Evolutionary conservation across 768 basidiomycete genomes (phyloP), one percentile per base, ranked within the genome.

Genomic region (Flagelloscypha sp.): DNA sequence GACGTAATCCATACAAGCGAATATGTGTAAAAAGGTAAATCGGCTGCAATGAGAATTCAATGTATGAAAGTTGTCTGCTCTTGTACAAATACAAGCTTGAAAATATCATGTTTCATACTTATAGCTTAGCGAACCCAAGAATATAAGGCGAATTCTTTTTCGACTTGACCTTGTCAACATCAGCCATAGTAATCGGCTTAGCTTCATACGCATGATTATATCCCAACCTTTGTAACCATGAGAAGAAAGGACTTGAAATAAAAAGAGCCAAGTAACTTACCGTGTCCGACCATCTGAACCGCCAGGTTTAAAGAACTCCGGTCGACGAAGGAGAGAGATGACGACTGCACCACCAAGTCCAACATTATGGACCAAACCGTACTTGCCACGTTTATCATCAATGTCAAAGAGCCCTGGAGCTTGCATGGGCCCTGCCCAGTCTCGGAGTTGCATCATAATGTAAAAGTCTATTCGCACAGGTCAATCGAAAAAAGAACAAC

Each of bases 401-500:
- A 47, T 62, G 38, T 76, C 65, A 44, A 86, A 83, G 29, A 86
- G 63, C 7, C 74, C 77, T 1, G 76, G 74, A 2, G 74, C 80
- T 61, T 87, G 85, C 83, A 87, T 84, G 18, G 80, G 80, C 21
- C 85, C 85, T 4, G 84, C 80, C 84, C 82, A 86, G 27, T 76
- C 63, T 27, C 84, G 70, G 33, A 86, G 57, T 67, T 86, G 84
- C 81, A 84, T 80, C 80, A 45, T 13, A 37, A 30, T 23, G 35
- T 34, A 33, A 8, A 30, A 22, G 22, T 30, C 9, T 30, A 31
- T 44, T 17, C 29, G 40, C 17, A 24, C 18, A 40, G 35, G 15
- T 23, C 12, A 24, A 36, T 3, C 16, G 12, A 32, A 19, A 17
- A 19, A 16, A 10, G 6, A 29, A 13, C 15, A 29, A 82, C 82